A percentile compares a stretch with the other conserved stretches of the same genome.
Conservation (phyloP, 345 rosid species). For the Kandelia obovata region DNA sequence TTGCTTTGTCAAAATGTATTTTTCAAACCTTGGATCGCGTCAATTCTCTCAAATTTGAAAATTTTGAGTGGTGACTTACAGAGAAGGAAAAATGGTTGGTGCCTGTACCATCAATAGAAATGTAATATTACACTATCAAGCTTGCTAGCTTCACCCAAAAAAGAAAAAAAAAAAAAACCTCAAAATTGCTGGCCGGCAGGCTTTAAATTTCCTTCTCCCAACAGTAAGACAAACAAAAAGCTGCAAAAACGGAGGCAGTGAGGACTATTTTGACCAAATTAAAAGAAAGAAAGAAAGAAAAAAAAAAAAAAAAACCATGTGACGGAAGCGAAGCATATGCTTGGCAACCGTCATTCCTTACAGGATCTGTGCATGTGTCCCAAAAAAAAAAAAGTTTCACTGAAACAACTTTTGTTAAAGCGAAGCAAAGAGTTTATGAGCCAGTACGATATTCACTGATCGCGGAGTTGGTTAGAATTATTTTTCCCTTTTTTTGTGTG, state of each 20-base stretch:
- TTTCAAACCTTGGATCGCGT: background rate
- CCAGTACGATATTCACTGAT: no score
- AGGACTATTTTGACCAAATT: conserved; percentile 19
- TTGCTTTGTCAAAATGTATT: background rate
- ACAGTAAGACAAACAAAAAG: conserved; percentile 20
- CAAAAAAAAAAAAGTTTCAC: background rate
- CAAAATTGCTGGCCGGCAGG: no score
- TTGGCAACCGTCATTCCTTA: conserved; percentile 7
- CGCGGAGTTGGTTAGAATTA: no score
- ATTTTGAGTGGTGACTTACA: background rate
- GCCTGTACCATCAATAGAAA: no score
- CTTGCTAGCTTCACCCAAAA: no score
- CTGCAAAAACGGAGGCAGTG: conserved; percentile 6
- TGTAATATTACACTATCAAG: no score
- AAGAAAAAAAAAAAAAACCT: background rate
- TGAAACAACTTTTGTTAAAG: background rate
- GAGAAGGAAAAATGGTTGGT: no score
- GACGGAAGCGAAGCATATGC: conserved; percentile 4
- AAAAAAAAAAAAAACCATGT: conserved; percentile 22
- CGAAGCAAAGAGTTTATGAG: no score
- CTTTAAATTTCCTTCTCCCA: background rate
- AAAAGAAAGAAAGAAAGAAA: background rate
- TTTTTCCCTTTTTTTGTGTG: no score
- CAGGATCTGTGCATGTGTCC: conserved; percentile 13
- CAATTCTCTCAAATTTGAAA: background rate